A percentile compares a stretch with the other conserved stretches of the same genome.
phyloP scores from a whole-genome alignment of 1,139 yeast genomes.

The Saccharomyces hybrid region DNA sequence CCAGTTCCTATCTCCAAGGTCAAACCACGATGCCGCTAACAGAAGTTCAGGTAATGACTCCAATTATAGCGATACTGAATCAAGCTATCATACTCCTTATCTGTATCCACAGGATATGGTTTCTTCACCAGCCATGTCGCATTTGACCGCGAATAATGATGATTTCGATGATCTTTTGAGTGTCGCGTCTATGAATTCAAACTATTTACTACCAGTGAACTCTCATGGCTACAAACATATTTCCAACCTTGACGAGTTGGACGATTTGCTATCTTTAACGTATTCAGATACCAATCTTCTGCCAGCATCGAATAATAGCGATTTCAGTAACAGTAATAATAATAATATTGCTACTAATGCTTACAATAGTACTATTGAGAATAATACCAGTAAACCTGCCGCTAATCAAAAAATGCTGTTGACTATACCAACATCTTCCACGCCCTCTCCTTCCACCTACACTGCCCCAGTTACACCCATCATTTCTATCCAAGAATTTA shows the following conservation, averaged over 20 bases:
- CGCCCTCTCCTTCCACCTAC: conserved; percentile 4
- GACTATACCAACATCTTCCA: conserved; percentile 1
- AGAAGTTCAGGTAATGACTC: conserved; percentile 1
- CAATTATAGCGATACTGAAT: conserved; percentile 1
- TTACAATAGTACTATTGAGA: neutral
- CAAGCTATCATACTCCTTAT: conserved; percentile 7
- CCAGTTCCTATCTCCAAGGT: conserved; percentile 4
- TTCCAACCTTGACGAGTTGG: conserved; percentile 18
- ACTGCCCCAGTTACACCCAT: conserved; percentile 15
- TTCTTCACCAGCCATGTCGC: conserved; percentile 19
- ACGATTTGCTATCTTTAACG: conserved; percentile 9
- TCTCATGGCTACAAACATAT: conserved; percentile 22
- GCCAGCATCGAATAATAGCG: neutral
- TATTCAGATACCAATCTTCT: neutral
- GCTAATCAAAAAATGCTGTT: neutral
- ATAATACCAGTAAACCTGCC: neutral
- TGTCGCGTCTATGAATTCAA: conserved; percentile 24
- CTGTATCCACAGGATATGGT: conserved; percentile 10
- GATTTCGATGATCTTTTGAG: conserved; percentile 27
- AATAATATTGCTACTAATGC: neutral
- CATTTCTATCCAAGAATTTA: conserved; percentile 23
- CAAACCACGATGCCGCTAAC: neutral
- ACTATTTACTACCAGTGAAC: conserved; percentile 18
- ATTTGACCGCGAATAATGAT: conserved; percentile 19
- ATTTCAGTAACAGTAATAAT: neutral